phyloP scores from a whole-genome alignment of 257 asterid species.

The Anisodus tanguticus region DNA sequence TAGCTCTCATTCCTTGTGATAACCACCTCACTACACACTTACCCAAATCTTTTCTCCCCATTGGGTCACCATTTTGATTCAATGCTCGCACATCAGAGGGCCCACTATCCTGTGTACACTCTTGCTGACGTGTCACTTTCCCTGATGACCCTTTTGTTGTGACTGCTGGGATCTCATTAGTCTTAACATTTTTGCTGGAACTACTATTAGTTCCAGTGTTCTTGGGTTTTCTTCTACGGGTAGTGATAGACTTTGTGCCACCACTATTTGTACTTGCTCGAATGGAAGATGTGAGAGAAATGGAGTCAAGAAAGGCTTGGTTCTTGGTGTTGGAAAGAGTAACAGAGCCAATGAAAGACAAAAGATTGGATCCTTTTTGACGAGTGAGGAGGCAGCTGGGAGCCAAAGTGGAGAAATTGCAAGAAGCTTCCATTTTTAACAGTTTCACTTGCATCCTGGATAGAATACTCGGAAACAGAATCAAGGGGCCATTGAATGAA shows the following conservation, averaged over 20 bases:
- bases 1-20: constrained; percentile 81
- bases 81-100: constrained; percentile 45
- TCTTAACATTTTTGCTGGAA: not conserved
- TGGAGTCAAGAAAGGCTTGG: constrained; percentile 19
- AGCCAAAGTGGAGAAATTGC: constrained; percentile 25
- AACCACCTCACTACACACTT: constrained; percentile 82
- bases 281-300: not conserved
- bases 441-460: constrained; percentile 26
- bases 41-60: constrained; percentile 83
- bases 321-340: not conserved
- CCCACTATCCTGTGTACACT: constrained; percentile 15
- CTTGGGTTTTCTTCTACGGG: constrained; percentile 49
- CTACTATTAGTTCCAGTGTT: constrained; percentile 19
- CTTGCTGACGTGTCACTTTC: not conserved
- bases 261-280: constrained; percentile 8
- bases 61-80: constrained; percentile 77
- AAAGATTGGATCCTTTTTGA: constrained; percentile 19
- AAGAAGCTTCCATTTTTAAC: constrained; percentile 22
- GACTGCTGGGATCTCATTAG: not conserved
- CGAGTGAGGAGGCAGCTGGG: not conserved
- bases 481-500: constrained; percentile 23
- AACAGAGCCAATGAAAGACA: constrained; percentile 20
- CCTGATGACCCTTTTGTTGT: constrained; percentile 11
- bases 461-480: not conserved
- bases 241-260: constrained; percentile 34